Conservation (phyloP, 495 filamentous ascomycete species). For the Penicillium lagena region DNA sequence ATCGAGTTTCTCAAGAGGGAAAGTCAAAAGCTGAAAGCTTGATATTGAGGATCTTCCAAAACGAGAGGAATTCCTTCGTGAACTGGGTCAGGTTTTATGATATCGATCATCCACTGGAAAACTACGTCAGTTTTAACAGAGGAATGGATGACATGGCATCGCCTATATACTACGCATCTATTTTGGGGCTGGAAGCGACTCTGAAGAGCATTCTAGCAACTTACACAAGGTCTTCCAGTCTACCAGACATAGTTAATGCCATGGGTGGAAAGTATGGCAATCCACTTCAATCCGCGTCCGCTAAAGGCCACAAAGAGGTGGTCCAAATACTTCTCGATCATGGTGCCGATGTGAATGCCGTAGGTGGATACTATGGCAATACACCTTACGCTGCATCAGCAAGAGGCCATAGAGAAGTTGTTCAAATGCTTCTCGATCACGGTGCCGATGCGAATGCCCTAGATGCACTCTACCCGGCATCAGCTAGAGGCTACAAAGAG, state of each 20-base stretch:
- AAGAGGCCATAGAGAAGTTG: slow-evolving; percentile 11
- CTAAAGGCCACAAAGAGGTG: not conserved
- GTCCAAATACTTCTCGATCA: slow-evolving; percentile 11
- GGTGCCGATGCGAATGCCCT: slow-evolving; percentile 15
- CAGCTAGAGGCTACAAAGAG: too few species aligned
- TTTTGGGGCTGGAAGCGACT: not conserved
- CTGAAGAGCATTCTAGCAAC: slow-evolving; percentile 3
- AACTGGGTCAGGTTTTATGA: slow-evolving; percentile 4
- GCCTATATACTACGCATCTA: not conserved
- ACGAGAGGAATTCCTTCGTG: not conserved
- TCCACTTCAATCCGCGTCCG: slow-evolving; percentile 12
- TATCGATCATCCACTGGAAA: not conserved
- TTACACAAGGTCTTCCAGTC: slow-evolving; percentile 8
- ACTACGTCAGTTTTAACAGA: not conserved
- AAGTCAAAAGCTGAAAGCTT: not conserved
- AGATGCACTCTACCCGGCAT: too few species aligned
- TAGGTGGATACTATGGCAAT: slow-evolving; percentile 1
- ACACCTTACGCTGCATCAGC: slow-evolving; percentile 3
- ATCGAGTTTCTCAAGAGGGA: not conserved
- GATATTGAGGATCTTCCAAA: slow-evolving; percentile 8
- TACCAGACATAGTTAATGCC: slow-evolving; percentile 8
- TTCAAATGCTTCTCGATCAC: slow-evolving; percentile 17
- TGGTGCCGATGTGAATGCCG: slow-evolving; percentile 14
- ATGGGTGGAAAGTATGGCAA: slow-evolving; percentile 1
- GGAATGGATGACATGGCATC: not conserved